Evolutionary conservation across 805 yeast genomes (phyloP), one percentile per base, ranked within the genome.

Genomic region (Cyberlindnera japonica): DNA sequence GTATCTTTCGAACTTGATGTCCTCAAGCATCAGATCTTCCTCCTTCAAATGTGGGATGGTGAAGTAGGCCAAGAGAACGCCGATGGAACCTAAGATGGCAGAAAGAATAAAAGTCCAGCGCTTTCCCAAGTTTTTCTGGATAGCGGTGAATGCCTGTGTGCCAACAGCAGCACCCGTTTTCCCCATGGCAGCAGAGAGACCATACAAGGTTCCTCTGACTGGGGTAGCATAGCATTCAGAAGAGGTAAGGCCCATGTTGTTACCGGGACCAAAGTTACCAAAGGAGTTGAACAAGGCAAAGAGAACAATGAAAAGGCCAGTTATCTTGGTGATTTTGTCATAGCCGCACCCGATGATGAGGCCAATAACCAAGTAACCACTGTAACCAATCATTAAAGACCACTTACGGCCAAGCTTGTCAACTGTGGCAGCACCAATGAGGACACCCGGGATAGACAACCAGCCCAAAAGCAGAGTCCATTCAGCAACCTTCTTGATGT

Each of bases 121-220:
- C 51, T 75, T 67, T 25, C 93, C 93, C 47, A 81, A 65, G 54
- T 81, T 61, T 29, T 54, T 61, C 61, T 80, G 77, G 49, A 84
- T 82, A 14, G 87, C 83, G 9, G 79, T 75, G 63, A 85, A 84
- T 14, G 74, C 73, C 57, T 80, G 75, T 18, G 89, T 82, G 21
- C 93, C 93, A 16, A 82, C 79, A 17, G 82, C 89, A n/a, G 91
- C 93, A 41, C 93, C 95, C 19, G 81, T 83, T 60, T 84, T 84
- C 42, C 93, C 93, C 35, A 82, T 66, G 3, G 90, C 93, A 27
- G 93, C 93, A 34, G 83, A 72, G 17, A 84, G 50, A 27, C 91
- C 91, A 53, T 84, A 84, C 36, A 75, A 68, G 1, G 88, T 80
- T 27, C 90, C 91, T 61, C 93, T 71, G 31, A 84, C 77, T 12